phyloP scores from a whole-genome alignment of 2,329 filamentous ascomycete genomes.

The Zalaria sp. region DNA sequence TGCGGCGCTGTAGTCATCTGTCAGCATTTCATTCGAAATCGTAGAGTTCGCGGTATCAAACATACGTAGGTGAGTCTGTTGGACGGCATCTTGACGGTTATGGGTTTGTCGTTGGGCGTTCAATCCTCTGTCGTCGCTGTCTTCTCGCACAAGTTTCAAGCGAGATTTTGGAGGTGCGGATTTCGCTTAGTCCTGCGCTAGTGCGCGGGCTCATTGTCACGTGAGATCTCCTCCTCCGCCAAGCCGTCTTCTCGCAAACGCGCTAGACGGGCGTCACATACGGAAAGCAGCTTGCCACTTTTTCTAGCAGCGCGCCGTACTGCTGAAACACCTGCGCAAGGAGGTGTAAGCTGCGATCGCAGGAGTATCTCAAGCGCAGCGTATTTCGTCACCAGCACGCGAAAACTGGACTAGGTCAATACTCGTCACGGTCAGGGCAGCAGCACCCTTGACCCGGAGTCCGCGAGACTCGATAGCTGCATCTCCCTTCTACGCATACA shows the following conservation, averaged over 20 bases:
- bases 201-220: too few relatives aligned
- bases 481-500: not conserved
- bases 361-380: not conserved
- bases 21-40: not conserved
- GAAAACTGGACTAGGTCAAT: not conserved
- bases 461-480: not conserved
- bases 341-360: not conserved
- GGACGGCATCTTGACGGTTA: slow-evolving; percentile 36
- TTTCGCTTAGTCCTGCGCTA: too few relatives aligned
- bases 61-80: slow-evolving; percentile 44
- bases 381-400: not conserved
- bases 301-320: too few relatives aligned
- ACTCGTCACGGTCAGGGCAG: not conserved
- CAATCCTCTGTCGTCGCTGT: slow-evolving; percentile 1
- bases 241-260: too few relatives aligned
- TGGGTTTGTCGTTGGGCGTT: slow-evolving; percentile 10
- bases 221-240: too few relatives aligned
- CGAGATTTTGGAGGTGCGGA: too few relatives aligned
- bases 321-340: not conserved
- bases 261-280: too few relatives aligned
- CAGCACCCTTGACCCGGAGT: not conserved
- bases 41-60: not conserved
- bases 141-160: too few relatives aligned
- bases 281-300: too few relatives aligned
- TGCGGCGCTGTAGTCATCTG: slow-evolving; percentile 31